Percentiles rank a stretch among this genome's conserved stretches.
Evolutionary conservation across 352 stramenopile species (phyloP).

Genomic region (Globisporangium solare): DNA sequence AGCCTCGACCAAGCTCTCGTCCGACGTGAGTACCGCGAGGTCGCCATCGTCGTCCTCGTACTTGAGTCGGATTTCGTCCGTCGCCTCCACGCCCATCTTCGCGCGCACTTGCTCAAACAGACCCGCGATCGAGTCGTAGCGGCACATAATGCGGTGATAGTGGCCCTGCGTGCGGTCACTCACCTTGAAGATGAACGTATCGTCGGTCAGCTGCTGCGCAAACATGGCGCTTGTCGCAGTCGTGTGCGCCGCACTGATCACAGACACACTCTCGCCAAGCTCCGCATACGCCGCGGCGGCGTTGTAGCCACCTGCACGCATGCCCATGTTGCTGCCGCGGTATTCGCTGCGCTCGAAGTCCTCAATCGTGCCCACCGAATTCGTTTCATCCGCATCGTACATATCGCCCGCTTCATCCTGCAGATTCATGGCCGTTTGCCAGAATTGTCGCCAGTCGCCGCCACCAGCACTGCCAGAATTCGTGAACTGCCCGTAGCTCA

Average conservation of each 20-base stretch:
- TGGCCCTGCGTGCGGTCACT: slow-evolving; percentile 74
- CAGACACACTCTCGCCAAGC: slow-evolving; percentile 81
- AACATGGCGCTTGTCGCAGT: slow-evolving; percentile 62
- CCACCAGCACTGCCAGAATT: slow-evolving; percentile 66
- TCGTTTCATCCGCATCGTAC: slow-evolving; percentile 74
- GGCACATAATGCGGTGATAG: slow-evolving; percentile 83
- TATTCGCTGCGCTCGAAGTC: slow-evolving; percentile 87
- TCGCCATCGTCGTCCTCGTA: slow-evolving; percentile 89
- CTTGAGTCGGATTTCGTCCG: slow-evolving; percentile 72
- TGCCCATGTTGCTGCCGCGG: slow-evolving; percentile 29
- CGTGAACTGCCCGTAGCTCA: slow-evolving; percentile 87
- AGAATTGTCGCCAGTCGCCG: slow-evolving; percentile 86
- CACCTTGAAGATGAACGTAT: slow-evolving; percentile 87
- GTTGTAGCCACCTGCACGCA: slow-evolving; percentile 36
- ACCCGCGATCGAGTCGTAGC: slow-evolving; percentile 59
- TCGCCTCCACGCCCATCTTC: slow-evolving; percentile 64
- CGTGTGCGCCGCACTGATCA: slow-evolving; percentile 78
- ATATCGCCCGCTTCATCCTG: slow-evolving; percentile 77
- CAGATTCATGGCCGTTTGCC: slow-evolving; percentile 84
- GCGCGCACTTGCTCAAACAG: slow-evolving; percentile 78
- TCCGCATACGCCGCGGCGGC: slow-evolving; percentile 70
- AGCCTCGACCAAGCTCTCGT: slow-evolving; percentile 83
- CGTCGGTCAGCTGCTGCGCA: slow-evolving; percentile 59
- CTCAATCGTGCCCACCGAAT: slow-evolving; percentile 85
- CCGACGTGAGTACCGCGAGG: slow-evolving; percentile 74